These are phyloP conservation scores for Emergomyces africanus DNA, from an alignment of 2,329 filamentous ascomycete genomes.

Conservation along the genomic window DNA sequence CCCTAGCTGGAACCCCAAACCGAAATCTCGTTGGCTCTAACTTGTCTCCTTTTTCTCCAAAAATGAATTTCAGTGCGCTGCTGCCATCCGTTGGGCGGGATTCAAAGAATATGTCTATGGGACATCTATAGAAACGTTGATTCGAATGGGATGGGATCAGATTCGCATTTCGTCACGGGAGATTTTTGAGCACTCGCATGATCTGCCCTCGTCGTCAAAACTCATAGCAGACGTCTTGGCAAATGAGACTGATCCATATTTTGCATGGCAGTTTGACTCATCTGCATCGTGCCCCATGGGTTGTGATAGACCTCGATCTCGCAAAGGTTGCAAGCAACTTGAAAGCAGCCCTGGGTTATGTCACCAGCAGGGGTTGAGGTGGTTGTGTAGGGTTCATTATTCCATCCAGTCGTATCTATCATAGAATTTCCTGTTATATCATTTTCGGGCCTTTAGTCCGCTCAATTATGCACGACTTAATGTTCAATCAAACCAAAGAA, in stretches of 20 bases:
- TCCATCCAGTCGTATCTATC: background rate
- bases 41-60: background rate
- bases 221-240: conserved; percentile 35
- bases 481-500: background rate
- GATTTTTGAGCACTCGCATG: conserved; percentile 26
- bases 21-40: too few relatives aligned
- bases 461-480: background rate
- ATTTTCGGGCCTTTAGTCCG: background rate
- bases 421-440: background rate
- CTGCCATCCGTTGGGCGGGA: conserved; percentile 43
- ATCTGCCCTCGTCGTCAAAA: conserved; percentile 26
- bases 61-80: conserved; percentile 32
- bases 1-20: background rate
- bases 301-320: conserved; percentile 12
- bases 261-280: conserved; percentile 42
- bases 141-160: conserved; percentile 39
- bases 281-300: conserved; percentile 23
- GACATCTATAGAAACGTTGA: conserved; percentile 36
- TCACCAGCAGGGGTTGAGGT: background rate
- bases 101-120: conserved; percentile 45
- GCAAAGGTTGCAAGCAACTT: background rate
- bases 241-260: conserved; percentile 43
- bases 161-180: conserved; percentile 36
- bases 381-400: background rate
- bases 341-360: background rate